phyloP scores from a whole-genome alignment of 768 basidiomycete species.

The Amyloporia xantha region DNA sequence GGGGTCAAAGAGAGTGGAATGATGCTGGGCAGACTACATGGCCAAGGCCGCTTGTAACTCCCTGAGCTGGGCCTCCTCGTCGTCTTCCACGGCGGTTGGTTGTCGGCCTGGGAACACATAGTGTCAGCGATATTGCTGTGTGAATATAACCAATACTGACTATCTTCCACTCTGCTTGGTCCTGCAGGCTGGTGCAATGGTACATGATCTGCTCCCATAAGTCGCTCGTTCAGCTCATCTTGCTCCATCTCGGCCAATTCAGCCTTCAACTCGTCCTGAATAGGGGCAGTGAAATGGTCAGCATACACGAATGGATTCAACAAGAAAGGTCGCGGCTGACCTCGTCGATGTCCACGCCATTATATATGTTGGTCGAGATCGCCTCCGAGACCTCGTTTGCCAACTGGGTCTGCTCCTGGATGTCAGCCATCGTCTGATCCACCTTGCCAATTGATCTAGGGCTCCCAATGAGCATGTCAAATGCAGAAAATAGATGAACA shows the following conservation, averaged over 20 bases:
- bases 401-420: conserved; percentile 86
- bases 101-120: conserved; percentile 32
- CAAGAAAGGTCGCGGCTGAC: conserved; percentile 34
- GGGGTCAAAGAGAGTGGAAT: neutral
- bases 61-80: conserved; percentile 86
- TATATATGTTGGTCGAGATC: conserved; percentile 65
- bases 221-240: conserved; percentile 76
- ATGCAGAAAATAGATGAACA: conserved; percentile 16
- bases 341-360: conserved; percentile 61
- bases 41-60: conserved; percentile 84
- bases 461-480: neutral
- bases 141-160: too few species aligned
- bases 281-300: too few species aligned
- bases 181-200: conserved; percentile 79
- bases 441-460: conserved; percentile 85
- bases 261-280: conserved; percentile 66
- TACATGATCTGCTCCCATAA: conserved; percentile 83
- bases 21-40: conserved; percentile 42
- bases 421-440: conserved; percentile 79
- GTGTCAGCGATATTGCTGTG: too few species aligned
- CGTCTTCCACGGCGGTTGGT: conserved; percentile 61
- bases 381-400: conserved; percentile 89
- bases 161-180: conserved; percentile 38
- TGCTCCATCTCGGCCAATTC: conserved; percentile 88
- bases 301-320: too few species aligned